Base-by-base conservation (phyloP, 2,329 filamentous ascomycete species). In the Trichoderma sp. region DNA sequence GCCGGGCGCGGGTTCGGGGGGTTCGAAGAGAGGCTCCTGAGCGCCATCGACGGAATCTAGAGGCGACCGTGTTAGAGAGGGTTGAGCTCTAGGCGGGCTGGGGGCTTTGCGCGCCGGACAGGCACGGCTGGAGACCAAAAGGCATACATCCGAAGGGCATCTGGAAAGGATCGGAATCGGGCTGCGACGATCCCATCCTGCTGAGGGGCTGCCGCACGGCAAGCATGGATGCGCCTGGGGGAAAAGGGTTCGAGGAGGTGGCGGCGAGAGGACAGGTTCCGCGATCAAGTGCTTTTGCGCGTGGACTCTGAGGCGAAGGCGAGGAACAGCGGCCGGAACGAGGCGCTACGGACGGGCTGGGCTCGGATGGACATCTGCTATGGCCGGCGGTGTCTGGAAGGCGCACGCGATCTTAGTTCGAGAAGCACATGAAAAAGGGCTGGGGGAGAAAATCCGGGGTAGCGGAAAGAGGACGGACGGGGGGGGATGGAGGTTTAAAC, bases 71-170 rank as follows among this genome's bases (percentile, higher is more conserved):
- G 72, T 50, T 7, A 43, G 34, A 39, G 34, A 34, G 30, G 3
- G 3, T 39, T 34, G 30, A 14, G 12, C 3, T 5, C 34, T 14
- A 3, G 34, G 12, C 34, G 14, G 34, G 12, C 21, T 24, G 21
- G 21, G 21, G 3, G 34, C 12, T 39, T 14, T 14, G 12, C 34
- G 34, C 34, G 34, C 34, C 34, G 34, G 34, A 39, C 34, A 14
- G 12, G 34, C 34, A 39, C 3, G 45, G 5, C 21, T 28, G 10
- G 45, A n/a, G 58, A 7, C 21, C 30, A 34, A 15, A 19, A 83
- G 9, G 34, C 88, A 71, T 82, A 90, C 88, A 90, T 72, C 88
- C 88, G 82, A 90, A 90, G 44, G 86, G 85, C 73, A 85, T 78
- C 39, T 54, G 59, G 69, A 83, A 80, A 64, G 81, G 78, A 71